Conservation (phyloP, 2,329 filamentous ascomycete species). For the Fusarium dlaminii region DNA sequence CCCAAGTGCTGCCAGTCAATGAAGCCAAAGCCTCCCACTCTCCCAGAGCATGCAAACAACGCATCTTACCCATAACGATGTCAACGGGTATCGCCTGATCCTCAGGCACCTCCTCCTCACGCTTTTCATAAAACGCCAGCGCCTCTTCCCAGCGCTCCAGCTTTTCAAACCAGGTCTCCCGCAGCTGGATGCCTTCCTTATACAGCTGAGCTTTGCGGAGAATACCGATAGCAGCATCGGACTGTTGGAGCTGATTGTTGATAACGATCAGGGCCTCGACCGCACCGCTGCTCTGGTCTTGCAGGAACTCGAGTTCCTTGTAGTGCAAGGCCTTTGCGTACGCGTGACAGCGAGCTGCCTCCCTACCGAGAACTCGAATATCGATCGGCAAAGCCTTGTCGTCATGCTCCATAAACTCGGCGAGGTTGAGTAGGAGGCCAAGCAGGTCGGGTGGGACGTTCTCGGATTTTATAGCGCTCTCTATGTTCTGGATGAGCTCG, state of each 20-base stretch:
- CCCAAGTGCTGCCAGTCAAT: slow-evolving; percentile 92
- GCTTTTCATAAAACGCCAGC: slow-evolving; percentile 87
- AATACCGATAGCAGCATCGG: slow-evolving; percentile 97
- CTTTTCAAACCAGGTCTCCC: slow-evolving; percentile 99
- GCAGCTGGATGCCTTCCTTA: slow-evolving; percentile 89
- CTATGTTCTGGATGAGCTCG: slow-evolving; percentile 93
- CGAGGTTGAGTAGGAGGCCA: slow-evolving; percentile 91
- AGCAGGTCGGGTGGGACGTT: slow-evolving; percentile 96
- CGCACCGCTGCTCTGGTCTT: slow-evolving; percentile 93
- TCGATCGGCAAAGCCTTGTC: slow-evolving; percentile 98
- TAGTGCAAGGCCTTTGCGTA: slow-evolving; percentile 99
- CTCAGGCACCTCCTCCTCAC: slow-evolving; percentile 74
- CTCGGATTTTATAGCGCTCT: slow-evolving; percentile 92
- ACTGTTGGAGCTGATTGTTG: slow-evolving; percentile 99
- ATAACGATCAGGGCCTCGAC: slow-evolving; percentile 98
- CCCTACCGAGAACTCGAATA: slow-evolving; percentile 91
- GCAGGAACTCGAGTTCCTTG: slow-evolving; percentile 97
- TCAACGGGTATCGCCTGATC: slow-evolving; percentile 77
- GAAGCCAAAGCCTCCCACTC: slow-evolving; percentile 96
- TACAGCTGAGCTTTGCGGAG: slow-evolving; percentile 95
- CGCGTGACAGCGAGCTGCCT: slow-evolving; percentile 95
- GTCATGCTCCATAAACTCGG: slow-evolving; percentile 99
- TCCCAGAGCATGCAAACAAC: slow-evolving; percentile 93
- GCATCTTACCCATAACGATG: slow-evolving; percentile 99
- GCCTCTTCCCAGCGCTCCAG: slow-evolving; percentile 98